These are phyloP conservation scores for Pseudocercospora musae DNA, from an alignment of 2,329 filamentous ascomycete genomes.

Conservation along the genomic window DNA sequence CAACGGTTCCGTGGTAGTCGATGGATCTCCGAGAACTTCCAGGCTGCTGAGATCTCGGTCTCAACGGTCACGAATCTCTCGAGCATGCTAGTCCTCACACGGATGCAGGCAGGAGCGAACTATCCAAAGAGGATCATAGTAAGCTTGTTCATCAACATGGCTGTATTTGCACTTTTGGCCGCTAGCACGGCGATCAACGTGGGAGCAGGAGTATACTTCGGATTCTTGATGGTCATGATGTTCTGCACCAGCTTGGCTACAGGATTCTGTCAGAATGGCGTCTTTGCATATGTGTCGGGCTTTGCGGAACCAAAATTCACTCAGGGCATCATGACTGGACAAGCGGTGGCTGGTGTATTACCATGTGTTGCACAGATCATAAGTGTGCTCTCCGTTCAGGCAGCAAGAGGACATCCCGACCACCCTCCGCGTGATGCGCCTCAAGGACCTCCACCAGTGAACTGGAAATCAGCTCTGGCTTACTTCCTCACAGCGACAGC, in stretches of 20 bases:
- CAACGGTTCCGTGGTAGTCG: constrained; percentile 68
- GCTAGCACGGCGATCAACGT: constrained; percentile 70
- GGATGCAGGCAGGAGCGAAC: constrained; percentile 75
- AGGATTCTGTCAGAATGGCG: constrained; percentile 86
- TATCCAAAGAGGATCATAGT: constrained; percentile 83
- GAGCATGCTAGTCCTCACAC: constrained; percentile 72
- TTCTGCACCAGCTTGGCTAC: constrained; percentile 74
- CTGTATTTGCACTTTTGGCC: constrained; percentile 72
- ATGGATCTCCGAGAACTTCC: constrained; percentile 77
- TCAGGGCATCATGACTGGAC: constrained; percentile 93
- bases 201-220: constrained; percentile 67
- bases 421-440: constrained; percentile 10
- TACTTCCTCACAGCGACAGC: constrained; percentile 87
- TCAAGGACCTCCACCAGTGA: constrained; percentile 40
- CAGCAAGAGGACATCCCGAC: constrained; percentile 15
- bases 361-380: constrained; percentile 84
- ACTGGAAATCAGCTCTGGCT: constrained; percentile 71
- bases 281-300: constrained; percentile 84
- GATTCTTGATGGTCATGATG: constrained; percentile 79
- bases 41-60: constrained; percentile 82
- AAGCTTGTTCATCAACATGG: constrained; percentile 73
- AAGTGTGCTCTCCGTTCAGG: constrained; percentile 66
- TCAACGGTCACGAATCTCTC: constrained; percentile 79
- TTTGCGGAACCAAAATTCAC: constrained; percentile 87
- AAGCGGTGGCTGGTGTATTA: constrained; percentile 86